A percentile compares a stretch with the other conserved stretches of the same genome.
Conservation (phyloP, 495 filamentous ascomycete species). For the Penicillium atrosanguineum region DNA sequence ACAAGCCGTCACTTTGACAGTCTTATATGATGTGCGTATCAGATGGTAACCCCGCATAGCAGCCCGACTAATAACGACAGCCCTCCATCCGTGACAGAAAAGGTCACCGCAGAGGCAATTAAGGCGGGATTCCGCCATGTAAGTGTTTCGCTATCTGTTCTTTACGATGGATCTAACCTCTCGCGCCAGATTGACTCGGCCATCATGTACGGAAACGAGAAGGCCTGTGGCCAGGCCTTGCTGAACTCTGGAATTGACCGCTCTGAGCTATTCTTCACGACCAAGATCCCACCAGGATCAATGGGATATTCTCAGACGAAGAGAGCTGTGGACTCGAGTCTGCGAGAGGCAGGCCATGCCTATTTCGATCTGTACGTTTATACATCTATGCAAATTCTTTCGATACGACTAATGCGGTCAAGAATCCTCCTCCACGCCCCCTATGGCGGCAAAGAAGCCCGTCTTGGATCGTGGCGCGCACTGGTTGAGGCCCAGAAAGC, state of each 20-base stretch:
- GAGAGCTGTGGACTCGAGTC: slow-evolving; percentile 30
- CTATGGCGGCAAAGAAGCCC: slow-evolving; percentile 50
- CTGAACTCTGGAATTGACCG: slow-evolving; percentile 40
- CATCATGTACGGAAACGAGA: slow-evolving; percentile 55
- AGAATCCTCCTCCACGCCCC: slow-evolving; percentile 55
- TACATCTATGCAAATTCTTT: background rate
- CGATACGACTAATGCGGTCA: background rate
- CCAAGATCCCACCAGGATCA: slow-evolving; percentile 51
- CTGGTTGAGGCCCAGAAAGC: slow-evolving; percentile 52
- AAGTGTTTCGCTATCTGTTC: background rate
- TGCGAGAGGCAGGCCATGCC: slow-evolving; percentile 36
- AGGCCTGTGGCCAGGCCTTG: slow-evolving; percentile 48
- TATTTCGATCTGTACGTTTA: slow-evolving; percentile 64
- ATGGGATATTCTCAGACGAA: slow-evolving; percentile 51
- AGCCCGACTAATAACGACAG: slow-evolving; percentile 25
- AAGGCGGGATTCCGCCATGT: slow-evolving; percentile 64
- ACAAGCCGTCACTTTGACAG: slow-evolving; percentile 32
- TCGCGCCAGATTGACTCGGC: slow-evolving; percentile 55
- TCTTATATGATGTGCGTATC: slow-evolving; percentile 68
- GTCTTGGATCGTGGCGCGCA: slow-evolving; percentile 48
- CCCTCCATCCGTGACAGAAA: slow-evolving; percentile 51
- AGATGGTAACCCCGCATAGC: background rate
- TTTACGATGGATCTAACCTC: background rate
- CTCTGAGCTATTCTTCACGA: slow-evolving; percentile 53
- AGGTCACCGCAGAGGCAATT: slow-evolving; percentile 60